These are phyloP conservation scores for Starmerella bombicola DNA, from an alignment of 805 yeast species.

Conservation along the genomic window DNA sequence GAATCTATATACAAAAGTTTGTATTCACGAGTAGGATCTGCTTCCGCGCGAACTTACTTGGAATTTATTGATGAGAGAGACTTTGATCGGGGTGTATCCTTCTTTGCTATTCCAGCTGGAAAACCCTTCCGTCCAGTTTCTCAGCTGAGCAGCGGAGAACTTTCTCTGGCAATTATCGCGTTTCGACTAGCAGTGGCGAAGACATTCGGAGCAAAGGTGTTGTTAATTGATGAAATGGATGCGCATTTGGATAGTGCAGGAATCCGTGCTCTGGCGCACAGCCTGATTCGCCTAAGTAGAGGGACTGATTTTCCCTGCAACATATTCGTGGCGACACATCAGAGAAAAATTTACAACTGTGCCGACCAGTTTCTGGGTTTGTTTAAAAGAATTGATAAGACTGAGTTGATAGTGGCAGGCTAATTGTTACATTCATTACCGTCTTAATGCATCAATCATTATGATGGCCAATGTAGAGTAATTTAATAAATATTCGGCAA, in stretches of 20 bases:
- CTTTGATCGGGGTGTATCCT: not conserved
- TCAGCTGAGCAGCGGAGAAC: conserved; percentile 2
- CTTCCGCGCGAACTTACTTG: not conserved
- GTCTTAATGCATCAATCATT: too few species aligned
- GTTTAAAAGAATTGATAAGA: not conserved
- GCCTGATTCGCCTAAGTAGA: not conserved
- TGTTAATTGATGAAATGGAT: conserved; percentile 3
- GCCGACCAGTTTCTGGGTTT: not conserved
- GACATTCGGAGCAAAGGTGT: not conserved
- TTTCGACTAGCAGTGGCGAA: not conserved
- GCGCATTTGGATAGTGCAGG: not conserved
- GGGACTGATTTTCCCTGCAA: not conserved
- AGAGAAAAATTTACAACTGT: not conserved
- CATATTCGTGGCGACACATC: not conserved
- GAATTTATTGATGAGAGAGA: not conserved
- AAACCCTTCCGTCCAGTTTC: not conserved
- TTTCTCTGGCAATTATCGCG: not conserved
- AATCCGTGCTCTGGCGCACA: not conserved
- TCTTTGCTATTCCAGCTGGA: not conserved
- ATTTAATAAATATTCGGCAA: not conserved
- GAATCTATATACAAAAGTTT: not conserved
- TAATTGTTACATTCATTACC: too few species aligned
- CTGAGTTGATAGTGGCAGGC: not conserved
- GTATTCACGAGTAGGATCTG: not conserved
- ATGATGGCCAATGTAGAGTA: too few species aligned